Percentiles rank a stretch among this genome's conserved stretches.
phyloP scores from a whole-genome alignment of 331 rosid genomes.

The Pyrus hybrid region DNA sequence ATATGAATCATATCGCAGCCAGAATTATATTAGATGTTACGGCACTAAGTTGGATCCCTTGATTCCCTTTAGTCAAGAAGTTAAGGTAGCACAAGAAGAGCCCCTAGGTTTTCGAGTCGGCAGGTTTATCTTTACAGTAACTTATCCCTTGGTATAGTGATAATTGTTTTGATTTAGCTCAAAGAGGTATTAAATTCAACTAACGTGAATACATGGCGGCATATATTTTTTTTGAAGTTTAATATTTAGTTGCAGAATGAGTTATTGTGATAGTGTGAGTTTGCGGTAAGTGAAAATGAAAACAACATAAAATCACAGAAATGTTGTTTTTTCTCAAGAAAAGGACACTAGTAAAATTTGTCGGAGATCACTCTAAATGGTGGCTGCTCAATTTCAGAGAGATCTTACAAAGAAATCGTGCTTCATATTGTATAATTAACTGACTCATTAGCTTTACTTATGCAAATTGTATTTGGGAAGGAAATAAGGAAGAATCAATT shows the following conservation, averaged over 20 bases:
- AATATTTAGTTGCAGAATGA: too few relatives aligned
- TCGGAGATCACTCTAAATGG: not conserved
- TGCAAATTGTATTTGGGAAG: not conserved
- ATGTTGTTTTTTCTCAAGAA: not conserved
- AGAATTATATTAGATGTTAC: not conserved
- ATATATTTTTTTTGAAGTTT: too few relatives aligned
- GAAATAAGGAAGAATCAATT: not conserved
- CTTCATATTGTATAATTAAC: not conserved
- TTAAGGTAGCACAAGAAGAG: not conserved
- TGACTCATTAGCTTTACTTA: not conserved
- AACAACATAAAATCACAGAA: too few relatives aligned
- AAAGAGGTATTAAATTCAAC: too few relatives aligned
- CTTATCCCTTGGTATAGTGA: too few relatives aligned
- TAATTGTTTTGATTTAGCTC: too few relatives aligned
- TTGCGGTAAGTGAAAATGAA: too few relatives aligned
- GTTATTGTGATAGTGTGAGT: too few relatives aligned
- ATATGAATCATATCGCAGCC: too few relatives aligned
- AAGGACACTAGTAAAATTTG: not conserved
- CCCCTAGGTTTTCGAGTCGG: not conserved
- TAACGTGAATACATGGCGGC: too few relatives aligned
- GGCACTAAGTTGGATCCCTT: not conserved
- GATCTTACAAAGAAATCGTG: not conserved
- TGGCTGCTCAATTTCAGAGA: not conserved
- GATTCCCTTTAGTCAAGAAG: not conserved
- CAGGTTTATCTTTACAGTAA: not conserved